Evolutionary conservation across 176 grass and related monocot genomes (phyloP), one percentile per base, ranked within the genome.

Genomic region (Stipa capillata): DNA sequence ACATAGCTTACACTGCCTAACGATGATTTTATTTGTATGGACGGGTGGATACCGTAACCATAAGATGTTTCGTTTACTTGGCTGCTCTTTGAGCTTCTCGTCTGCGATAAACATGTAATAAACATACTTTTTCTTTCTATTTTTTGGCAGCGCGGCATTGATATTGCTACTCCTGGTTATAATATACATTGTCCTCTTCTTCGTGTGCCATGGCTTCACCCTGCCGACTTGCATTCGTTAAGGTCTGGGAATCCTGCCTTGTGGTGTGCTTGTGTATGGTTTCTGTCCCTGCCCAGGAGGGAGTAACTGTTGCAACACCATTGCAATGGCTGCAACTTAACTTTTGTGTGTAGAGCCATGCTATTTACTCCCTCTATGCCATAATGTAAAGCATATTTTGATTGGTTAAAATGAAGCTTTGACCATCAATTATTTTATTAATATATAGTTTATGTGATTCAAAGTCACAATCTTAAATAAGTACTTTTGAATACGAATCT

Each of bases 151-250:
- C 71, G 66, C 76, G 6, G 90, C 88, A 4, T 66, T 99, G 86
- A 89, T 99, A 76, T 55, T 99, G 57, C 70, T 99, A 25, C 90
- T 99, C 21, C 65, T 95, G 65, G 71, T 93, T 24, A 91, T 95
- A 74, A 87, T 95, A 62, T 99, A 99, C 32, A 68, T 95, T 1
- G 90, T 89, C 52, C 92, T 99, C 31, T 93, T 90, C n/a, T 99
- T 93, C 28, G 8, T 95, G 24, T 99, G 96, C 82, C 88, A 99
- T 87, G 96, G 96, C 21, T 85, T 99, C 80, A 95, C 88, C 48
- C 64, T 99, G 66, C 90, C 96, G 27, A 85, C 90, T 43, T 99
- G 96, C 49, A 89, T 98, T 39, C 70, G 88, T 65, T 99, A 79
- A 31, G 47, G 33, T 57, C 13, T 65, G 51, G 2, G 0, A n/a